Percentiles rank a stretch among this genome's conserved stretches.
Conservation (phyloP, 495 filamentous ascomycete genomes). For the Hypomontagnella submonticulosa region DNA sequence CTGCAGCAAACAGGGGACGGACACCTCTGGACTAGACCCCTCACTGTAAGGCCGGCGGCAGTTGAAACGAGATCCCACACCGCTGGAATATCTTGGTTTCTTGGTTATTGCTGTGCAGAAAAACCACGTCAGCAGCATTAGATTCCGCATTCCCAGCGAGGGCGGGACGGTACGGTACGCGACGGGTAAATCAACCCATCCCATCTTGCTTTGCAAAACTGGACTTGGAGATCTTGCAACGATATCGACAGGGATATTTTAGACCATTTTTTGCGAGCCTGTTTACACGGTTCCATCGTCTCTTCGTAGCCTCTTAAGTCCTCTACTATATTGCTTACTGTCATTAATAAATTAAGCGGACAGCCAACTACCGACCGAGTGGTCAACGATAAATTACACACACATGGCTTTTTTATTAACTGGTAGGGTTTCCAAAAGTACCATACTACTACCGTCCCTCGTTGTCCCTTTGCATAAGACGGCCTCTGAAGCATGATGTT, state of each 20-base stretch:
- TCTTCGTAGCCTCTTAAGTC: conserved; percentile 14
- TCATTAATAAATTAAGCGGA: conserved; percentile 13
- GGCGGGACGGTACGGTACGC: conserved; percentile 38
- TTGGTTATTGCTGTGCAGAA: conserved; percentile 37
- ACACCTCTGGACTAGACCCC: conserved; percentile 16
- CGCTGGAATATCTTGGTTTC: conserved; percentile 40
- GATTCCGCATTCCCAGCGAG: conserved; percentile 12
- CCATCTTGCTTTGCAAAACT: conserved; percentile 17
- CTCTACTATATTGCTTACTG: background rate
- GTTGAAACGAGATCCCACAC: conserved; percentile 47
- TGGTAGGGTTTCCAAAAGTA: conserved; percentile 18
- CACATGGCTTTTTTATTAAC: too few species aligned
- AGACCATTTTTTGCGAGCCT: conserved; percentile 1
- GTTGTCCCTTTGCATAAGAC: background rate
- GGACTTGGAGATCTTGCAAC: conserved; percentile 40
- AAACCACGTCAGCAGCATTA: conserved; percentile 43
- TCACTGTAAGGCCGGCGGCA: conserved; percentile 44
- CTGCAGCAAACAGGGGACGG: too few species aligned
- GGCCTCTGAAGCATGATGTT: conserved; percentile 12
- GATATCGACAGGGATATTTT: conserved; percentile 25
- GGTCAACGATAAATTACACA: conserved; percentile 8
- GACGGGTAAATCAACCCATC: conserved; percentile 35
- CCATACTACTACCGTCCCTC: conserved; percentile 5
- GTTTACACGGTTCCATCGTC: conserved; percentile 29
- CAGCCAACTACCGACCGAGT: conserved; percentile 22